phyloP scores from a whole-genome alignment of 1,139 yeast genomes.

The Magnusiomyces sp. region DNA sequence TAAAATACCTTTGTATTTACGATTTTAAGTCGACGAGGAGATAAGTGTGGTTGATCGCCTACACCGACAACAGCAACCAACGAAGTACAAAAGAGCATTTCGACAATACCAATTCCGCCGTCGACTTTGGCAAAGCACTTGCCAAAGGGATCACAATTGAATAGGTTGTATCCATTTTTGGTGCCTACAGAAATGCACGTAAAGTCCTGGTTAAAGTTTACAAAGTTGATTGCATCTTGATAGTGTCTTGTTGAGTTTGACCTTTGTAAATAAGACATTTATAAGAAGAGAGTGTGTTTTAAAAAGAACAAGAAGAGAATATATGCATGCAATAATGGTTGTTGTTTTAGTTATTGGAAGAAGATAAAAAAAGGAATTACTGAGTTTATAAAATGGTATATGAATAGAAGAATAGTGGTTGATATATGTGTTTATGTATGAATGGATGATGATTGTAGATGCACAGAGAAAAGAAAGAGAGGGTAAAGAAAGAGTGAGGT shows the following conservation, averaged over 20 bases:
- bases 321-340: too few relatives aligned
- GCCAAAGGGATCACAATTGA: conserved; percentile 86
- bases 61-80: conserved; percentile 78
- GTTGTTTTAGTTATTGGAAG: neutral
- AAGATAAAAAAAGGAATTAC: neutral
- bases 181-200: conserved; percentile 81
- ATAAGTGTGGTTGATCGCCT: conserved; percentile 71
- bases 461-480: too few relatives aligned
- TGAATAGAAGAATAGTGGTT: neutral
- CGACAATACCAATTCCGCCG: conserved; percentile 44
- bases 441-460: too few relatives aligned
- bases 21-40: conserved; percentile 74
- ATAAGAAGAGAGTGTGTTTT: too few relatives aligned
- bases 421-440: too few relatives aligned
- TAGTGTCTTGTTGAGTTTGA: neutral
- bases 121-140: conserved; percentile 53
- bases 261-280: conserved; percentile 7
- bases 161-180: conserved; percentile 68
- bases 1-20: conserved; percentile 62
- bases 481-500: too few relatives aligned
- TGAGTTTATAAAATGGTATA: neutral
- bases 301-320: too few relatives aligned
- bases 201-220: conserved; percentile 86
- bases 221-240: conserved; percentile 38
- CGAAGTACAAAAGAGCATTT: conserved; percentile 87